These are phyloP conservation scores for Globisporangium barbulae DNA, from an alignment of 352 stramenopile genomes.

Conservation along the genomic window DNA sequence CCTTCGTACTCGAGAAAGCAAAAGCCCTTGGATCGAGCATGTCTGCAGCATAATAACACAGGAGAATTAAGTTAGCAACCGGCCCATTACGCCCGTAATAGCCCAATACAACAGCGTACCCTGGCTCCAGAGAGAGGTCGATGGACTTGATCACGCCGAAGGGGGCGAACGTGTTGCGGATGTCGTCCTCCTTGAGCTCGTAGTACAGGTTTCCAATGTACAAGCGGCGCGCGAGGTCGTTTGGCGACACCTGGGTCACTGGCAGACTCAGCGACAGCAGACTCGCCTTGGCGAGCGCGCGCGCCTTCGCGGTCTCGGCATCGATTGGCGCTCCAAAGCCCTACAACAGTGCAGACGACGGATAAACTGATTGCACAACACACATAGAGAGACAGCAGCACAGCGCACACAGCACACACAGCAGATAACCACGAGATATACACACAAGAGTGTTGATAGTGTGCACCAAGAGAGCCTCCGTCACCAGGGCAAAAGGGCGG, in stretches of 20 bases:
- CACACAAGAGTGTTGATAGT: conserved; percentile 9
- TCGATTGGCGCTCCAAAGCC: conserved; percentile 36
- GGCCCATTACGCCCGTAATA: neutral
- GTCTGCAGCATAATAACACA: conserved; percentile 25
- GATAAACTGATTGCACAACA: conserved; percentile 35
- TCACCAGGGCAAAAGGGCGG: neutral
- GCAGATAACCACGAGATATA: conserved; percentile 17
- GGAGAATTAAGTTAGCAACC: neutral
- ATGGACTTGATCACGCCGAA: conserved; percentile 73
- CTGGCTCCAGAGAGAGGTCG: conserved; percentile 73
- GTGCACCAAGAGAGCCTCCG: conserved; percentile 7
- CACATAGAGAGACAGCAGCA: conserved; percentile 5
- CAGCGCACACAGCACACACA: conserved; percentile 13
- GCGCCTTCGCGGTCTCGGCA: conserved; percentile 50
- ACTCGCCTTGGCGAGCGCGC: conserved; percentile 67
- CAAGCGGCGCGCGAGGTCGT: conserved; percentile 63
- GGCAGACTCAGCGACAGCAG: conserved; percentile 59
- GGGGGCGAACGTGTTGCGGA: conserved; percentile 57
- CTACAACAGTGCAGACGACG: conserved; percentile 38
- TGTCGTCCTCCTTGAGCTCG: conserved; percentile 77
- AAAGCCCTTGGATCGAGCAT: conserved; percentile 70
- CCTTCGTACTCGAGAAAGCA: conserved; percentile 81
- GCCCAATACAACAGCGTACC: conserved; percentile 25
- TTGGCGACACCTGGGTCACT: conserved; percentile 39
- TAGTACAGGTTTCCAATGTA: conserved; percentile 85